Conservation (phyloP, 768 basidiomycete genomes). For the Leccinum ochraceum region DNA sequence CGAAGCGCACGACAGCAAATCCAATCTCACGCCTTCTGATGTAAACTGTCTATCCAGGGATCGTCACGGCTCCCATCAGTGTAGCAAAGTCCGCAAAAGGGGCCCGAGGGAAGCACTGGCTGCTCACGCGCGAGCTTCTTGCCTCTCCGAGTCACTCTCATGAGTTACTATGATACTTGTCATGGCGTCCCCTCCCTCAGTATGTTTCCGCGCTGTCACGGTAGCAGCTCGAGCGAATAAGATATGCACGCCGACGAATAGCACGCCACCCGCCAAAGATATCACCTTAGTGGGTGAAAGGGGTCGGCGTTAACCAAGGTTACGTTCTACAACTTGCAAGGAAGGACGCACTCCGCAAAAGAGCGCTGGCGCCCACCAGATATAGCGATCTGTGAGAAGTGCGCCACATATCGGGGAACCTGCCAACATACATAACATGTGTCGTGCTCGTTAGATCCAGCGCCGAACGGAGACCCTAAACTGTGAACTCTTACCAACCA, state of each 20-base stretch:
- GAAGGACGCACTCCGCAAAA: slow-evolving; percentile 44
- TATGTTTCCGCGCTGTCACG: no score
- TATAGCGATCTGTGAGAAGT: slow-evolving; percentile 46
- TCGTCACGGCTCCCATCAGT: not conserved
- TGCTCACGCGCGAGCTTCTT: not conserved
- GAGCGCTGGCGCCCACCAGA: slow-evolving; percentile 59
- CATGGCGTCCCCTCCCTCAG: not conserved
- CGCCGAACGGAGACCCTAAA: not conserved
- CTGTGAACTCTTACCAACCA: slow-evolving; percentile 17
- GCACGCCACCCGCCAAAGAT: slow-evolving; percentile 3
- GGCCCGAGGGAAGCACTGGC: not conserved
- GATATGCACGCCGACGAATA: slow-evolving; percentile 19
- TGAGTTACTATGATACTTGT: not conserved
- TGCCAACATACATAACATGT: slow-evolving; percentile 24
- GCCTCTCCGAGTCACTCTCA: not conserved
- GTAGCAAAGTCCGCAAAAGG: not conserved
- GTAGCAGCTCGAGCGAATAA: not conserved
- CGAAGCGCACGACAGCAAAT: not conserved
- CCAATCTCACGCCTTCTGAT: not conserved
- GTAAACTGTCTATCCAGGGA: not conserved
- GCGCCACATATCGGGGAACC: slow-evolving; percentile 61
- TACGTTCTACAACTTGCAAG: not conserved
- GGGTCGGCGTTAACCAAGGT: not conserved
- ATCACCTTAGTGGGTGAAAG: slow-evolving; percentile 5
- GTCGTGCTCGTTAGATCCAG: not conserved